A percentile compares a stretch with the other conserved stretches of the same genome.
These are phyloP conservation scores for Apiospora rasikravindrae DNA, from an alignment of 2,329 filamentous ascomycete genomes.

Conservation along the genomic window DNA sequence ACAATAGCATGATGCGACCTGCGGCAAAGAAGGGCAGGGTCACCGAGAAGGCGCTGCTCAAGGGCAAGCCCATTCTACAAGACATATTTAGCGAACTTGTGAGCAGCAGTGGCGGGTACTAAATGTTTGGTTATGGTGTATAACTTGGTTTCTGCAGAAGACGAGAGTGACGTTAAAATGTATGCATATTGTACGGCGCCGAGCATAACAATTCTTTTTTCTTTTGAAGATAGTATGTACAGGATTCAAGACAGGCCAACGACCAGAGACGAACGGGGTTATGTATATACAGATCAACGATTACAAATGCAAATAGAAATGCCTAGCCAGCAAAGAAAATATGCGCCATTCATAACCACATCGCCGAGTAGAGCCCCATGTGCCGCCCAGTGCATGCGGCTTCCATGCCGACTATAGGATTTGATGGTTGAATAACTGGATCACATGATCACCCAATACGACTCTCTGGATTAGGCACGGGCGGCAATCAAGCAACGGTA, in stretches of 20 bases:
- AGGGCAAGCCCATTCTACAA: slow-evolving; percentile 70
- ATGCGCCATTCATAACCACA: neutral
- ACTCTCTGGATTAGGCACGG: too few relatives aligned
- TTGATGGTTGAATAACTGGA: too few relatives aligned
- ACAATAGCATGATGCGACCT: slow-evolving; percentile 41
- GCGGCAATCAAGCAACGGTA: too few relatives aligned
- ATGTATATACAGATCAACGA: neutral
- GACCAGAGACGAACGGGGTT: neutral
- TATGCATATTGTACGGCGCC: neutral
- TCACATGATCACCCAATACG: too few relatives aligned
- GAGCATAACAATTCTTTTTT: neutral
- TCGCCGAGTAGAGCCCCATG: too few relatives aligned
- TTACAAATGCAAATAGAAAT: neutral
- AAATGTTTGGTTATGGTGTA: neutral
- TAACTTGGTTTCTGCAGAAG: neutral
- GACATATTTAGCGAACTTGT: slow-evolving; percentile 79
- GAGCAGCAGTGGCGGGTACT: slow-evolving; percentile 24
- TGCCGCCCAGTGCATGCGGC: neutral
- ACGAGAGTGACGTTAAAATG: neutral
- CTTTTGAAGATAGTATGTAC: neutral
- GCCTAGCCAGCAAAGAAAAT: too few relatives aligned
- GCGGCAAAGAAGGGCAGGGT: slow-evolving; percentile 61
- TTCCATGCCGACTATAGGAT: too few relatives aligned
- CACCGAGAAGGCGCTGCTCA: slow-evolving; percentile 66
- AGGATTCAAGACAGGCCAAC: neutral